These are phyloP conservation scores for Sporothrix humicola DNA, from an alignment of 2,329 filamentous ascomycete species.

Conservation along the genomic window DNA sequence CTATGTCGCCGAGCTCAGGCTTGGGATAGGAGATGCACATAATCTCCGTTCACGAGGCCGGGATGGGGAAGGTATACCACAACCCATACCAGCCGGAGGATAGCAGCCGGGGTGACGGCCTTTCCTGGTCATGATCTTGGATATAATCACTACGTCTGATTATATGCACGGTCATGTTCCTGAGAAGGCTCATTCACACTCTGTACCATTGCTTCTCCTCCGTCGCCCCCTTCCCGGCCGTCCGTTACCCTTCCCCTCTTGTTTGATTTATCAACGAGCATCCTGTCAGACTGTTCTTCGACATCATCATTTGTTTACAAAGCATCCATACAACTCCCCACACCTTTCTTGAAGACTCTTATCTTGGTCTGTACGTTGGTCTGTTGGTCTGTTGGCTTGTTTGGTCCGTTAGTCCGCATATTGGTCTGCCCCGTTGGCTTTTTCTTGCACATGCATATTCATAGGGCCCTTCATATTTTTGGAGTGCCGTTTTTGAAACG, in stretches of 20 bases:
- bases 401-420: too few species aligned
- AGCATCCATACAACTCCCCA: neutral
- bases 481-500: neutral
- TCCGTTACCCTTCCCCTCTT: neutral
- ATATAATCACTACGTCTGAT: too few species aligned
- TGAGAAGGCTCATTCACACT: neutral
- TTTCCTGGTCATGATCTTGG: too few species aligned
- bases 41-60: neutral
- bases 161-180: neutral
- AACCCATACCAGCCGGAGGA: neutral
- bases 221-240: neutral
- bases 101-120: neutral
- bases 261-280: neutral
- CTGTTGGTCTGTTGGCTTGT: neutral
- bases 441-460: neutral
- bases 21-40: conserved; percentile 9
- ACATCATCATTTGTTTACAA: neutral
- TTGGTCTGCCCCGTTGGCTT: neutral
- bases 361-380: neutral
- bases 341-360: conserved; percentile 15
- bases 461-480: neutral
- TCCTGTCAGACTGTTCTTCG: neutral
- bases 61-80: neutral
- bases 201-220: neutral
- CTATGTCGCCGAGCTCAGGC: conserved; percentile 28